Evolutionary conservation across 306 rosid genomes (phyloP), one percentile per base, ranked within the genome.

Genomic region (Prunus mume): DNA sequence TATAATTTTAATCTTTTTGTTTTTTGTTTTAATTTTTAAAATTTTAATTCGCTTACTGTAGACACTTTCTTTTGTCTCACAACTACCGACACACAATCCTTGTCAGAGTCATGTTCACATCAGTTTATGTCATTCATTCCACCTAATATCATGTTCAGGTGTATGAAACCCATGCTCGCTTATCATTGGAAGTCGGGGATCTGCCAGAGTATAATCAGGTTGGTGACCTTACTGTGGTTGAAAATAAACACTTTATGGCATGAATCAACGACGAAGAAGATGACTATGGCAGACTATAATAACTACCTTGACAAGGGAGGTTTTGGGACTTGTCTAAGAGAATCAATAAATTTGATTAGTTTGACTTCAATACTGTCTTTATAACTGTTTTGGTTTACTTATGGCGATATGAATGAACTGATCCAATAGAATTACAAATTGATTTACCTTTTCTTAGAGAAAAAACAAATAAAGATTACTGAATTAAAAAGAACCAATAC

Each of bases 161-260:
- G 73, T 96, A 96, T 52, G 98, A 96, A 88, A 91, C 97, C 56
- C 99, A 96, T 77, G 99, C 98, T 45, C 96, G 99, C 32, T 75
- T 91, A 79, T 87, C 99, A 19, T 60, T 96, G 76, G 99, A 96
- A 84, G 76, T 86, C 80, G 99, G 99, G 63, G 99, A 96, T 86
- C 91, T 96, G 72, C 93, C 96, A 0, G 99, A 96, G 80, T 92
- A 82, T 81, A 96, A 96, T 84, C 99, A 96, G 93, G 99, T 96
- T 79, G 55, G 83, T 84, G 47, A 7, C 17, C 66, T 73, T 27
- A 62, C 20, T 73, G 28, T 43, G 34, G 30, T 61, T 19, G 47
- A n/a, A 43, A 72, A 46, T 56, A 1, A 38, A 46, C 52, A 72
- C 10, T 57, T 43, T 24, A 25, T 15, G 17, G 55, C 9, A 10